Percentiles rank a stretch among this genome's conserved stretches.
Evolutionary conservation across 441 rosid genomes (phyloP).

Genomic region (Arabidopsis hybrid): DNA sequence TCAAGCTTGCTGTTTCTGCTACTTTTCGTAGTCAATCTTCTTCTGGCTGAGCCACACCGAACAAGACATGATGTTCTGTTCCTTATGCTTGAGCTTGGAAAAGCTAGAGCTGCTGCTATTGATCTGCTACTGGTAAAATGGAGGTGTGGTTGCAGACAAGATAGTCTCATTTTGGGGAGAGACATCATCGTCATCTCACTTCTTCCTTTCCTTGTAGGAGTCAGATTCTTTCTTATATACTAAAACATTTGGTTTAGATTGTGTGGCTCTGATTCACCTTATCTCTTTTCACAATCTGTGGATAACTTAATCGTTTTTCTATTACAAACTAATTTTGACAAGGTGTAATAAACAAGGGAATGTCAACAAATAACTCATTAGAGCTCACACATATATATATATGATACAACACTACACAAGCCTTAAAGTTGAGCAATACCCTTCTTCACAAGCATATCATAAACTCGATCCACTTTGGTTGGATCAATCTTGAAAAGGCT

Average conservation of each 20-base stretch:
- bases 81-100: slow-evolving; percentile 29
- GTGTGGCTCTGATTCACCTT: slow-evolving; percentile 42
- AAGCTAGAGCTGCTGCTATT: slow-evolving; percentile 31
- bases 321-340: slow-evolving; percentile 29
- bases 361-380: slow-evolving; percentile 27
- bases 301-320: slow-evolving; percentile 34
- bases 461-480: slow-evolving; percentile 81
- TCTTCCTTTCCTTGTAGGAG: slow-evolving; percentile 5
- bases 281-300: slow-evolving; percentile 23
- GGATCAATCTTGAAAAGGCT: slow-evolving; percentile 80
- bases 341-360: slow-evolving; percentile 23
- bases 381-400: slow-evolving; percentile 35
- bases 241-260: slow-evolving; percentile 16
- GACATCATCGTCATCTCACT: slow-evolving; percentile 27
- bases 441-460: slow-evolving; percentile 91
- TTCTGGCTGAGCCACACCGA: slow-evolving; percentile 33
- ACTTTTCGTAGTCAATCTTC: slow-evolving; percentile 10
- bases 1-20: slow-evolving; percentile 3
- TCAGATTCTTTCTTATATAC: slow-evolving; percentile 32
- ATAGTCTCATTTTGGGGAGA: slow-evolving; percentile 36
- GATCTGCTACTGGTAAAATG: slow-evolving; percentile 29
- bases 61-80: slow-evolving; percentile 23
- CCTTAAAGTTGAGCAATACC: slow-evolving; percentile 80
- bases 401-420: slow-evolving; percentile 37
- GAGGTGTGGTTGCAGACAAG: slow-evolving; percentile 36